Percentiles rank a stretch among this genome's conserved stretches.
These are phyloP conservation scores for Sordariomycetes sp. DNA, from an alignment of 2,329 filamentous ascomycete genomes.

Conservation along the genomic window DNA sequence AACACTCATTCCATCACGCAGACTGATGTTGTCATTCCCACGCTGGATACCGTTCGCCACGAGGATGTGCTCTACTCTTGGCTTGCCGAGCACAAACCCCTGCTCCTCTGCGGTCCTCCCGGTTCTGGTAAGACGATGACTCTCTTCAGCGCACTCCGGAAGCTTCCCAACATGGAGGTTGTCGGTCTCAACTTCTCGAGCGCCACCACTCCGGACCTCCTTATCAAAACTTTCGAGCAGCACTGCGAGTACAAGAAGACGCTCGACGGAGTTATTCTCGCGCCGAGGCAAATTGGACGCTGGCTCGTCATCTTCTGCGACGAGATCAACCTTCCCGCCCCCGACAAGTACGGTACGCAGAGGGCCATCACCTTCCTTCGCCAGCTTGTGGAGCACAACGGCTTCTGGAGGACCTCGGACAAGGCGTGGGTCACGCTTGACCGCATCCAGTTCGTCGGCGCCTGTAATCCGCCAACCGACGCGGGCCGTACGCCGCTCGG, in stretches of 20 bases:
- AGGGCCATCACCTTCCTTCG: conserved; percentile 94
- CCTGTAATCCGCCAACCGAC: conserved; percentile 96
- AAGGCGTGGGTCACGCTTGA: conserved; percentile 97
- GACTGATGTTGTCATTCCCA: conserved; percentile 97
- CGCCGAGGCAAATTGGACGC: conserved; percentile 88
- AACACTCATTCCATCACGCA: conserved; percentile 97
- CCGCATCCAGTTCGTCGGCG: conserved; percentile 96
- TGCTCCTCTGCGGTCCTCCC: conserved; percentile 90
- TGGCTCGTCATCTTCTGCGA: conserved; percentile 99
- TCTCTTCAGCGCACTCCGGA: conserved; percentile 90
- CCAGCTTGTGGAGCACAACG: conserved; percentile 96
- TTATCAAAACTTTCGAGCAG: conserved; percentile 99
- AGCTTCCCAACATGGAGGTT: conserved; percentile 96
- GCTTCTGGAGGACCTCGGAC: conserved; percentile 96
- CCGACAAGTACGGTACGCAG: conserved; percentile 95
- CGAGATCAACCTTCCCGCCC: conserved; percentile 96
- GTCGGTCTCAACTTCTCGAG: conserved; percentile 99
- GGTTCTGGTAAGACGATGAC: conserved; percentile 99
- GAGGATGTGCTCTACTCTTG: conserved; percentile 99
- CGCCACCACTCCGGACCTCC: conserved; percentile 89
- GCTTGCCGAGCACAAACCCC: conserved; percentile 95
- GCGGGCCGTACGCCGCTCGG: conserved; percentile 92
- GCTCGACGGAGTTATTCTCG: conserved; percentile 86
- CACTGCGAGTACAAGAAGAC: conserved; percentile 99
- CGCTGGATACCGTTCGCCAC: conserved; percentile 90